Conservation (phyloP, 164 flowering plant genomes). For the Chloranthus sessilifolius region DNA sequence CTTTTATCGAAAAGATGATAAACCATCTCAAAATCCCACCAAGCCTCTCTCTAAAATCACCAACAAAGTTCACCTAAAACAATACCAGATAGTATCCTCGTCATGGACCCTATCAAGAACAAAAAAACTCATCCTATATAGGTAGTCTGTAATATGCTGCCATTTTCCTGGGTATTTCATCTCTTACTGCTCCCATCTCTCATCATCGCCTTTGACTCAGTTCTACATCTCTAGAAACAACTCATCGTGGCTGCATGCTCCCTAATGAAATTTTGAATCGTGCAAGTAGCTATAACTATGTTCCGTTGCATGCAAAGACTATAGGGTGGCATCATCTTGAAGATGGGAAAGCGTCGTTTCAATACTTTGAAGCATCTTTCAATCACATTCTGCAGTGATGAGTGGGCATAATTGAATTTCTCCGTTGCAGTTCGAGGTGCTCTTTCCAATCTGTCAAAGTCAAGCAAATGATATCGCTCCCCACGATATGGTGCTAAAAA, state of each 20-base stretch:
- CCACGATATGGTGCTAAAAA: slow-evolving; percentile 5
- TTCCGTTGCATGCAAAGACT: too few relatives aligned
- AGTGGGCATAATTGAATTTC: not conserved
- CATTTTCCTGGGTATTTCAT: not conserved
- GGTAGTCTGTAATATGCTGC: too few relatives aligned
- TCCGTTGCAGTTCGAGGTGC: not conserved
- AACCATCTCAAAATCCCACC: too few relatives aligned
- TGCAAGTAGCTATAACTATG: not conserved
- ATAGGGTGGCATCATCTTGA: too few relatives aligned
- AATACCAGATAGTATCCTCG: too few relatives aligned
- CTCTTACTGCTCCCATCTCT: not conserved
- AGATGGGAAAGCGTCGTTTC: not conserved
- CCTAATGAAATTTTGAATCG: not conserved
- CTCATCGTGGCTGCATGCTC: not conserved
- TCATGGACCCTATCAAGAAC: too few relatives aligned
- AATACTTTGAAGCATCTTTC: slow-evolving; percentile 4
- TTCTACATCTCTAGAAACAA: not conserved
- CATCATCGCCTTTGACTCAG: not conserved
- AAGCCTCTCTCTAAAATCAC: too few relatives aligned
- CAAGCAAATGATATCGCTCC: not conserved
- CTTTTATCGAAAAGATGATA: too few relatives aligned
- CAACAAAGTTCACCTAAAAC: too few relatives aligned
- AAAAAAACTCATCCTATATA: too few relatives aligned
- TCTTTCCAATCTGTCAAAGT: too few relatives aligned
- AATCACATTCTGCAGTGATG: not conserved